A percentile compares a stretch with the other conserved stretches of the same genome.
Evolutionary conservation across 139 green algal species (phyloP).

Genomic region (Chlamydomonas schloesseri): DNA sequence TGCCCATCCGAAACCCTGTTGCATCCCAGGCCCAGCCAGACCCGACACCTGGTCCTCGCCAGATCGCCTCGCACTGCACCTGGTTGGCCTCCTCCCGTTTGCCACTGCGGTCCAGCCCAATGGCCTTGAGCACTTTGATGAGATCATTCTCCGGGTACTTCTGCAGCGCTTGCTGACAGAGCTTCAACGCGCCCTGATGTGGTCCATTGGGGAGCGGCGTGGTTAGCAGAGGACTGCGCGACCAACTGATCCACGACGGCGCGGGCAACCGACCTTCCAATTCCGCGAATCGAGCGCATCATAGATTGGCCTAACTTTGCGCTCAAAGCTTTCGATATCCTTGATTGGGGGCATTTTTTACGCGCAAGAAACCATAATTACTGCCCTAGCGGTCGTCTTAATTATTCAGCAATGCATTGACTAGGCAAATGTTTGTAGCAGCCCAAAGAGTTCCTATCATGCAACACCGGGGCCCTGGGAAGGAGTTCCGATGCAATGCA

Average conservation of each 20-base stretch:
- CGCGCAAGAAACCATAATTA: too few relatives aligned
- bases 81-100: conserved; percentile 66
- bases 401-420: too few relatives aligned
- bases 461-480: too few relatives aligned
- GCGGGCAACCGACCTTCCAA: conserved; percentile 72
- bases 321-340: conserved; percentile 66
- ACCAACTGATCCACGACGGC: too few relatives aligned
- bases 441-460: too few relatives aligned
- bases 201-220: too few relatives aligned
- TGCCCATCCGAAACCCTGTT: too few relatives aligned
- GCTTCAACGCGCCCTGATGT: conserved; percentile 55
- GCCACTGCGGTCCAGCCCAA: conserved; percentile 64
- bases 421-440: too few relatives aligned
- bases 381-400: too few relatives aligned
- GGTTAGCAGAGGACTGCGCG: too few relatives aligned
- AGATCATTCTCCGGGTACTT: conserved; percentile 74
- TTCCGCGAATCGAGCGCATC: conserved; percentile 83
- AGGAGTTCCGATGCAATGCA: too few relatives aligned
- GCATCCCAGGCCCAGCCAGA: too few relatives aligned
- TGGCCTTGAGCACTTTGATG: conserved; percentile 71
- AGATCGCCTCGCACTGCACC: conserved; percentile 37
- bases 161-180: conserved; percentile 66
- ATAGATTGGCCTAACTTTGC: conserved; percentile 79
- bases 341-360: neutral
- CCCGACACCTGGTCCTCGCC: neutral